phyloP scores from a whole-genome alignment of 192 early-diverging fungal genomes.

The Podila clonocystis region DNA sequence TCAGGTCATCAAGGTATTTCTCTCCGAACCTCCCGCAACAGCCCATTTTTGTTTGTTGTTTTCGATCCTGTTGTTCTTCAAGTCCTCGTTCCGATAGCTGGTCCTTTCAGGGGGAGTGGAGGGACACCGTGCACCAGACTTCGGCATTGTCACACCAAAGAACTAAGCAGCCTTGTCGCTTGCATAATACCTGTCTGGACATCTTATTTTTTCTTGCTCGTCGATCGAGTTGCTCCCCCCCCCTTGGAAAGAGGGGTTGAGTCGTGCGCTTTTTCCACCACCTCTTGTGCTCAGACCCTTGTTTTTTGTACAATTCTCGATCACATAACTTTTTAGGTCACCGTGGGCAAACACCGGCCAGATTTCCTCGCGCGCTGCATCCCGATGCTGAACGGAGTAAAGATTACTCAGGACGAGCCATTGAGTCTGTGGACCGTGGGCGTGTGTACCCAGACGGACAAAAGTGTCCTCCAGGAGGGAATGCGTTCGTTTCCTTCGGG shows the following conservation, averaged over 20 bases:
- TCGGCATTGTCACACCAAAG: background rate
- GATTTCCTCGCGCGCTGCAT: slow-evolving; percentile 57
- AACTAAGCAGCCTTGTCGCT: background rate
- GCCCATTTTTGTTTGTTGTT: slow-evolving; percentile 18
- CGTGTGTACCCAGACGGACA: slow-evolving; percentile 65
- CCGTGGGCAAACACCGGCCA: slow-evolving; percentile 56
- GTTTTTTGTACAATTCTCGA: slow-evolving; percentile 38
- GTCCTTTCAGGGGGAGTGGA: slow-evolving; percentile 3
- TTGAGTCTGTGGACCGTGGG: slow-evolving; percentile 61
- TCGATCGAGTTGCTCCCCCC: no score
- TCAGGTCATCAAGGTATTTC: slow-evolving; percentile 53
- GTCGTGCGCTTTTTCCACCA: no score
- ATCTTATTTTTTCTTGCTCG: no score
- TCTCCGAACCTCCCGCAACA: background rate
- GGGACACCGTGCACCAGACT: no score
- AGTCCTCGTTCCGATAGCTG: slow-evolving; percentile 10
- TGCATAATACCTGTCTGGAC: no score
- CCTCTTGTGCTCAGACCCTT: no score
- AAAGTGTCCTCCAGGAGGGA: slow-evolving; percentile 71
- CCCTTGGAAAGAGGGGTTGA: no score
- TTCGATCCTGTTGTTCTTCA: slow-evolving; percentile 31
- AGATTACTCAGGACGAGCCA: slow-evolving; percentile 50
- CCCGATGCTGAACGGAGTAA: slow-evolving; percentile 23
- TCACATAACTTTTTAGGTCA: slow-evolving; percentile 21
- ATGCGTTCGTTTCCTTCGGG: slow-evolving; percentile 89